Conservation (phyloP, 2,329 filamentous ascomycete species). For the Fusarium denticulatum region DNA sequence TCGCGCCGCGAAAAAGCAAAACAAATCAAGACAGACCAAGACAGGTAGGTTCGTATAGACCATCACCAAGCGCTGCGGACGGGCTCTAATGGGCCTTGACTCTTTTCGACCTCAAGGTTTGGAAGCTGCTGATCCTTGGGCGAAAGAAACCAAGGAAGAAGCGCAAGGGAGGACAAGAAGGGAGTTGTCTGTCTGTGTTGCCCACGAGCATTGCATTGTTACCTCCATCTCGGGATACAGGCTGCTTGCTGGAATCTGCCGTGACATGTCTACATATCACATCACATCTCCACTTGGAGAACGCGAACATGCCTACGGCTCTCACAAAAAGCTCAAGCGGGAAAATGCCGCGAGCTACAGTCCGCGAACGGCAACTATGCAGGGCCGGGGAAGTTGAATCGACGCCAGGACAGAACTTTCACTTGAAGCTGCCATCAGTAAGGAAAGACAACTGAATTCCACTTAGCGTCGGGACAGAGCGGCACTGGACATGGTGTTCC, state of each 20-base stretch:
- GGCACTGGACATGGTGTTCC: not conserved
- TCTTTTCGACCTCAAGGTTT: slow-evolving; percentile 33
- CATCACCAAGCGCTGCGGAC: slow-evolving; percentile 31
- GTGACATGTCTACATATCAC: slow-evolving; percentile 12
- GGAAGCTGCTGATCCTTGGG: slow-evolving; percentile 28
- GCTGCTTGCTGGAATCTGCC: slow-evolving; percentile 15
- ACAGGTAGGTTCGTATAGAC: slow-evolving; percentile 12
- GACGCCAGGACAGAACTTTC: slow-evolving; percentile 9
- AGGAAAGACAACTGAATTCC: slow-evolving; percentile 18
- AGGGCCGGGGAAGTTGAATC: slow-evolving; percentile 8
- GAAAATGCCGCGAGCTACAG: slow-evolving; percentile 27
- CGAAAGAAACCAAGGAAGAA: slow-evolving; percentile 12
- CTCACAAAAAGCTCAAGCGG: slow-evolving; percentile 27
- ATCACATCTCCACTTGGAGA: slow-evolving; percentile 16
- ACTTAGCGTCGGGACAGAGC: slow-evolving; percentile 11
- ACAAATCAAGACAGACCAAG: slow-evolving; percentile 8
- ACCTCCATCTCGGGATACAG: slow-evolving; percentile 25
- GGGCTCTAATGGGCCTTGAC: slow-evolving; percentile 30
- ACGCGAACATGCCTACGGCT: slow-evolving; percentile 2
- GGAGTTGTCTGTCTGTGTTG: slow-evolving; percentile 1
- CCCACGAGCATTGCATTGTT: slow-evolving; percentile 11
- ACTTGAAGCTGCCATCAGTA: not conserved
- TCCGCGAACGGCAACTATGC: slow-evolving; percentile 6
- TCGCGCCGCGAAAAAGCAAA: slow-evolving; percentile 44
- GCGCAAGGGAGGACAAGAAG: slow-evolving; percentile 28